Base-by-base conservation (phyloP, 1,139 yeast genomes). In the Candida glucosophila region DNA sequence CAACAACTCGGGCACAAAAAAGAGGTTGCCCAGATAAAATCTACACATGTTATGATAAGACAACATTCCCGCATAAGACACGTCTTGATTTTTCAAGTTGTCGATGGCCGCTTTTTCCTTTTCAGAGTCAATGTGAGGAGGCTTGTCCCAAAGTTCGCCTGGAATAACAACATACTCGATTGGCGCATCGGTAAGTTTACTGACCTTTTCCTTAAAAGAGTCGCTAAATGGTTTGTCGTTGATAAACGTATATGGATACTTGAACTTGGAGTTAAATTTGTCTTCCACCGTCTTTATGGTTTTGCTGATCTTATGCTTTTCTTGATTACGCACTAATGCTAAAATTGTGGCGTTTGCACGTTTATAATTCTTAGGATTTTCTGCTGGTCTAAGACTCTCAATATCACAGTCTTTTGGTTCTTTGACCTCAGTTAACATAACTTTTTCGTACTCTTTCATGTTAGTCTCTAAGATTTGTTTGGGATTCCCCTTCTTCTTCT, bases 31-130 rank as follows among this genome's bases (percentile, higher is more conserved):
- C 37, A 79, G 75, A 44, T 80, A 63, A 30, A 55, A 55, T 22
- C 61, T 37, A 40, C 92, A 80, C 92, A 80, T 80, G 41, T 78
- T 75, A 40, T 78, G 90, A 44, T 81, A 81, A 1, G 83, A 74
- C n/a, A 44, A 52, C 48, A 54, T 60, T 20, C 59, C 57, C 1
- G 88, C 82, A 42, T 80, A 79, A 3, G 79, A 77, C 6, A 81
- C 71, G 11, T 67, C 55, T 23, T 71, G 61, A 12, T 54, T 46
- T 4, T 43, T 49, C 38, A 77, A 35, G 19, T 49, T 39, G 19
- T 53, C 44, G 58, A 63, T 61, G 4, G 58, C 68, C 19, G 49
- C 39, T 4, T 39, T 31, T 34, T 67, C 72, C 19, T 55, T 61
- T 5, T 41, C 50, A 1, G 25, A 25, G 43, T 79, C 80, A 17